These are phyloP conservation scores for Pseudohalonectria lignicola DNA, from an alignment of 2,329 filamentous ascomycete species.

Conservation along the genomic window DNA sequence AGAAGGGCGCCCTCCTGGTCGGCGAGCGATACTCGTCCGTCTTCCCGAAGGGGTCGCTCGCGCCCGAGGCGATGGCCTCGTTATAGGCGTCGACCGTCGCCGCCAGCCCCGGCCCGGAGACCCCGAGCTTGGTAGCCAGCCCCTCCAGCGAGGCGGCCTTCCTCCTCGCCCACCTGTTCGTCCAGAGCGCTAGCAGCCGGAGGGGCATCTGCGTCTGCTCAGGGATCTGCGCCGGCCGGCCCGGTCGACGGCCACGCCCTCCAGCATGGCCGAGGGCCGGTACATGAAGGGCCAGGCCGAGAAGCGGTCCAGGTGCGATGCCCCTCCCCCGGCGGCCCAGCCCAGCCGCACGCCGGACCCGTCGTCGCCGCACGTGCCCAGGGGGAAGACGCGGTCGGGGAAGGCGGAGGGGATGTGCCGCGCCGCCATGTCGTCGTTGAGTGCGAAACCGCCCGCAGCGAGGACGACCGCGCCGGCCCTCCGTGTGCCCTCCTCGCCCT, in stretches of 20 bases:
- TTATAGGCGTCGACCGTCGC: slow-evolving; percentile 3
- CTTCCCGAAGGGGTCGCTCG: slow-evolving; percentile 4
- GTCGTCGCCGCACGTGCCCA: slow-evolving; percentile 6
- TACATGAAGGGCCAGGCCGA: slow-evolving; percentile 6
- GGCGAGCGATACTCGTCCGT: not conserved
- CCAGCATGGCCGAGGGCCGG: slow-evolving; percentile 5
- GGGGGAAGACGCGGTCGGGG: not conserved
- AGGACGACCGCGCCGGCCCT: slow-evolving; percentile 3
- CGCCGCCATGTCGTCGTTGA: slow-evolving; percentile 5
- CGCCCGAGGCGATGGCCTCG: not conserved
- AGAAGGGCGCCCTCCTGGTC: slow-evolving; percentile 2
- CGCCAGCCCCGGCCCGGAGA: not conserved
- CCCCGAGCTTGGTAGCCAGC: slow-evolving; percentile 1
- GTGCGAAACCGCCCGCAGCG: slow-evolving; percentile 5
- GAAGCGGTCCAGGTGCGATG: not conserved
- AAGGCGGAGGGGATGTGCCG: slow-evolving; percentile 1
- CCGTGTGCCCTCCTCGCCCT: not conserved
- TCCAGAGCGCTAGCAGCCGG: slow-evolving; percentile 1
- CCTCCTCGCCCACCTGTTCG: slow-evolving; percentile 3
- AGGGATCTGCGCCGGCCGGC: slow-evolving; percentile 3
- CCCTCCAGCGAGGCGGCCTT: slow-evolving; percentile 4
- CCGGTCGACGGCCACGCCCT: slow-evolving; percentile 5
- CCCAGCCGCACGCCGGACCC: slow-evolving; percentile 7
- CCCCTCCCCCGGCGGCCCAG: not conserved
- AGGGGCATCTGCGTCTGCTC: slow-evolving; percentile 5